phyloP scores from a whole-genome alignment of 768 basidiomycete species.

The Trametes maxima region DNA sequence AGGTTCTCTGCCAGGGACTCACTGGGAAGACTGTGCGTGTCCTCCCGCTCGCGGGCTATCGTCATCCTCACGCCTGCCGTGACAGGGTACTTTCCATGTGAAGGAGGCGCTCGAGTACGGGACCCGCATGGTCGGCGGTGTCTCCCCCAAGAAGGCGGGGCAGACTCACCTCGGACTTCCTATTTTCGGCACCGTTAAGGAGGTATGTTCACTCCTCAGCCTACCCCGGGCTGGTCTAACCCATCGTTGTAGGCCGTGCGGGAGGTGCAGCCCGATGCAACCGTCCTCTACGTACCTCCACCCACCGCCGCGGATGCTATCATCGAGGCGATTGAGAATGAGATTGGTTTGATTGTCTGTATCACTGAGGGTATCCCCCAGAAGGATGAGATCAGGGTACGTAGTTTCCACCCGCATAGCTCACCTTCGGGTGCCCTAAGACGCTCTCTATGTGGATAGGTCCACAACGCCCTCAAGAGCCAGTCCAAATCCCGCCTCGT shows the following conservation, averaged over 20 bases:
- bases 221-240: not conserved
- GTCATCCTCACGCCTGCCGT: not conserved
- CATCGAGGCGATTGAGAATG: constrained; percentile 97
- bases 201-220: constrained; percentile 51
- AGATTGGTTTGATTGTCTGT: constrained; percentile 96
- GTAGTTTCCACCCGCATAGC: not conserved
- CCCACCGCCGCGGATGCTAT: constrained; percentile 95
- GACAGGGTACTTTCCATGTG: constrained; percentile 93
- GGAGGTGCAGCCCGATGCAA: constrained; percentile 87
- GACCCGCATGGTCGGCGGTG: constrained; percentile 97
- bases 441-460: constrained; percentile 44
- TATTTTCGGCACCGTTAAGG: constrained; percentile 88
- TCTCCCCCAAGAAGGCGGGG: constrained; percentile 96
- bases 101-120: constrained; percentile 93
- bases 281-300: constrained; percentile 98
- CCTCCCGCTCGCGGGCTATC: not conserved
- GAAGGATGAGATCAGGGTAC: constrained; percentile 88
- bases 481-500: constrained; percentile 96
- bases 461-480: constrained; percentile 90
- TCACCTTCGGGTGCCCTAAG: not conserved
- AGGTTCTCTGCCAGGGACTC: constrained; percentile 86
- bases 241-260: constrained; percentile 83
- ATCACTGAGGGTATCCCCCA: constrained; percentile 99
- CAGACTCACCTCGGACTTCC: constrained; percentile 94
- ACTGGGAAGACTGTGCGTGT: constrained; percentile 88